Conservation (phyloP, 371 early-diverging fungal species). For the Batkoa obscura region DNA sequence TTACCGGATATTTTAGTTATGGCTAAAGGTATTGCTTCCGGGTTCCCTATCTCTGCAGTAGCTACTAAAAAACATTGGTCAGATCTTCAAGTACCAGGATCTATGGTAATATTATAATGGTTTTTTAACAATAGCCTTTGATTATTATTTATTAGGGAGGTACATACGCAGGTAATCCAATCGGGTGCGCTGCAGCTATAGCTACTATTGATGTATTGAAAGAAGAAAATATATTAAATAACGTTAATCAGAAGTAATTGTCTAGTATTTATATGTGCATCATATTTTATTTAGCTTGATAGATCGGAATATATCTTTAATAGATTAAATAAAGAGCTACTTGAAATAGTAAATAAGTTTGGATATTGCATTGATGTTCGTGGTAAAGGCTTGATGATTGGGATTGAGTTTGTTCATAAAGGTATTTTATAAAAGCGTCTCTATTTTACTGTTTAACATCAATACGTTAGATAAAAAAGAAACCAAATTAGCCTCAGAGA, state of each 20-base stretch:
- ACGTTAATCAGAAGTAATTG: slow-evolving; percentile 16
- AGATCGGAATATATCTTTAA: slow-evolving; percentile 26
- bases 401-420: slow-evolving; percentile 24
- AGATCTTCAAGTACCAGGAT: slow-evolving; percentile 22
- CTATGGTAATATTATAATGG: slow-evolving; percentile 13
- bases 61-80: slow-evolving; percentile 20
- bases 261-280: not conserved
- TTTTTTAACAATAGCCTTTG: not conserved
- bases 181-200: slow-evolving; percentile 27
- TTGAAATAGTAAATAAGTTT: slow-evolving; percentile 15
- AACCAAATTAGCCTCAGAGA: slow-evolving; percentile 16
- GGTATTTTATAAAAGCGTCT: not conserved
- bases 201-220: slow-evolving; percentile 22
- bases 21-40: slow-evolving; percentile 32
- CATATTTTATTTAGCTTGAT: not conserved
- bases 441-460: not conserved
- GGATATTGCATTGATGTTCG: slow-evolving; percentile 25
- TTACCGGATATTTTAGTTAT: slow-evolving; percentile 28
- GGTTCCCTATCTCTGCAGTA: slow-evolving; percentile 26
- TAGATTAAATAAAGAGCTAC: slow-evolving; percentile 17
- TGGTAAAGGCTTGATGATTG: slow-evolving; percentile 37
- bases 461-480: slow-evolving; percentile 9
- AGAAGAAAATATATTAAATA: slow-evolving; percentile 20
- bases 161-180: slow-evolving; percentile 25
- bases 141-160: slow-evolving; percentile 13